phyloP scores from a whole-genome alignment of 139 green algal genomes.

The Mychonastes homosphaera region DNA sequence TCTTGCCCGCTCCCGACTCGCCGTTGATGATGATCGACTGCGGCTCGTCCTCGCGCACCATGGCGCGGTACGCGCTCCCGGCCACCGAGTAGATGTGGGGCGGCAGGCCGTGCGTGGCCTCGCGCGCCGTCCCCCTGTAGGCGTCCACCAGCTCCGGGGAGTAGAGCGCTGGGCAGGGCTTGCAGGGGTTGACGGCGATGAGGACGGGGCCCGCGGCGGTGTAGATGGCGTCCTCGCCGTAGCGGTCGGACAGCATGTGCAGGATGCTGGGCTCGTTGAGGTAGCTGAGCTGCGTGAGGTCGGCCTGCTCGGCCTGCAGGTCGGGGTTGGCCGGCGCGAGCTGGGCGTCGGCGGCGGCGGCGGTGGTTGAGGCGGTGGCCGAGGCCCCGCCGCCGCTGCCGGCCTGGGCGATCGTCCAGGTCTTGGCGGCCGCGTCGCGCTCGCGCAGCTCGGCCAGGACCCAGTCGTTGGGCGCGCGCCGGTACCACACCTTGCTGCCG shows the following conservation, averaged over 20 bases:
- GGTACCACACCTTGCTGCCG: constrained; percentile 20
- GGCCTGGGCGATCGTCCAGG: background rate
- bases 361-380: background rate
- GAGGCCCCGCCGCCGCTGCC: background rate
- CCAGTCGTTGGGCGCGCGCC: constrained; percentile 16
- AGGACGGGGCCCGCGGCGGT: constrained; percentile 69
- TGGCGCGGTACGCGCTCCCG: constrained; percentile 63
- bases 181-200: constrained; percentile 83
- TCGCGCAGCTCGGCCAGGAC: constrained; percentile 16
- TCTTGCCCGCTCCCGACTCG: constrained; percentile 69
- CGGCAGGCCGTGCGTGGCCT: constrained; percentile 22
- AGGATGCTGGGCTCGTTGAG: constrained; percentile 84
- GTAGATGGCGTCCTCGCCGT: constrained; percentile 63
- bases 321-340: constrained; percentile 44
- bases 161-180: constrained; percentile 72
- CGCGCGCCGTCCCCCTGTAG: constrained; percentile 48
- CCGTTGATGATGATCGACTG: constrained; percentile 47
- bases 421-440: background rate
- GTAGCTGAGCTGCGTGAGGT: constrained; percentile 74
- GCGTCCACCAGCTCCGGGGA: constrained; percentile 38
- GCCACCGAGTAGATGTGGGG: constrained; percentile 78
- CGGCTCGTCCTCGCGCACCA: constrained; percentile 41
- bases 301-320: constrained; percentile 42
- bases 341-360: background rate
- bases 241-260: constrained; percentile 53